Conservation (phyloP, 345 rosid genomes). For the Raphanus raphanistrum region DNA sequence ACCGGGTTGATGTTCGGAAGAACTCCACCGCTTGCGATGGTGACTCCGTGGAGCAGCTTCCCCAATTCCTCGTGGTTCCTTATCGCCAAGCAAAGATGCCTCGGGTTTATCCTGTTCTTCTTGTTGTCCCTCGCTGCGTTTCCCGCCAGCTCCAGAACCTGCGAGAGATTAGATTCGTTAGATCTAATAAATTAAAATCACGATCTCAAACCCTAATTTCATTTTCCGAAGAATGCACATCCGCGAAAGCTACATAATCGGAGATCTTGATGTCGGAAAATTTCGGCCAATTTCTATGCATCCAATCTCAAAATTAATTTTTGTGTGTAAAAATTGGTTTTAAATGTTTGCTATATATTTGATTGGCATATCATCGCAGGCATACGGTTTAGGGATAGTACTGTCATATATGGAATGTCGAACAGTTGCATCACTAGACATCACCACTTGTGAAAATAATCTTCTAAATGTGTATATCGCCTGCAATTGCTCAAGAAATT, state of each 20-base stretch:
- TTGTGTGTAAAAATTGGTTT: no score
- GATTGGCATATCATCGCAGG: no score
- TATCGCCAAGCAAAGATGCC: slow-evolving; percentile 33
- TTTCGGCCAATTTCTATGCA: no score
- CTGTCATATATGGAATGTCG: no score
- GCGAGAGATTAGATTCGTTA: background rate
- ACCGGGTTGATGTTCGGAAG: slow-evolving; percentile 64
- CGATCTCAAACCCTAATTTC: slow-evolving; percentile 19
- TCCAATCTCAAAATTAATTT: no score
- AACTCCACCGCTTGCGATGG: slow-evolving; percentile 70
- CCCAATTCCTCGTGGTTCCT: slow-evolving; percentile 71
- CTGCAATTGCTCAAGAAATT: background rate
- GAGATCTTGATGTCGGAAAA: no score
- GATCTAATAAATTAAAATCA: background rate
- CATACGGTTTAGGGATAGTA: no score
- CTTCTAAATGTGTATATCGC: no score
- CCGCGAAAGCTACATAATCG: background rate
- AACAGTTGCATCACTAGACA: no score
- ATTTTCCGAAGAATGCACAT: slow-evolving; percentile 6
- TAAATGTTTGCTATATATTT: no score
- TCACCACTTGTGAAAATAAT: no score
- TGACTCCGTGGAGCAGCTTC: slow-evolving; percentile 59
- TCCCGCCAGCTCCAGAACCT: slow-evolving; percentile 69
- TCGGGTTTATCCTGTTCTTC: slow-evolving; percentile 64
- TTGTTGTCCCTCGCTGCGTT: slow-evolving; percentile 75